Percentiles rank a stretch among this genome's conserved stretches.
phyloP scores from a whole-genome alignment of 2,329 filamentous ascomycete species.

The Rhinocladiella similis region DNA sequence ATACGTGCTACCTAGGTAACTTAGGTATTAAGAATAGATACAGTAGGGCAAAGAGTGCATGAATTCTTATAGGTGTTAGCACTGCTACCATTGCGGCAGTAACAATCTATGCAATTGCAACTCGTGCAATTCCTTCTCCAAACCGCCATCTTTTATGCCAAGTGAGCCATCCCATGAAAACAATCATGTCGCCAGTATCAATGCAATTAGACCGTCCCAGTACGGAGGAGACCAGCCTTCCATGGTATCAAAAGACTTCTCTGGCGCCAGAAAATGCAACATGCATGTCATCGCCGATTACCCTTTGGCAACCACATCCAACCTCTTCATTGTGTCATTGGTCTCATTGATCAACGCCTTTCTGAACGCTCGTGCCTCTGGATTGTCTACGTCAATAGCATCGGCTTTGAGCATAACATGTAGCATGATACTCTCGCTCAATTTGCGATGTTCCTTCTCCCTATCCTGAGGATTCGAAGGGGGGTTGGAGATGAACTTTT shows the following conservation, averaged over 20 bases:
- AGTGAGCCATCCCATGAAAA: background rate
- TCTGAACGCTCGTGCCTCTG: conserved; percentile 55
- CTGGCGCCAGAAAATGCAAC: background rate
- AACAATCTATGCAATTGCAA: too few relatives aligned
- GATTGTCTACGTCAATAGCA: conserved; percentile 68
- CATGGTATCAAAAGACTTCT: background rate
- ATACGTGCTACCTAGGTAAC: too few relatives aligned
- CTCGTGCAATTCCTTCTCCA: too few relatives aligned
- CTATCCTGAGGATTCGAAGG: conserved; percentile 42
- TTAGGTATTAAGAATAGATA: too few relatives aligned
- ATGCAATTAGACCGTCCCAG: background rate
- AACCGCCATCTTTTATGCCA: too few relatives aligned
- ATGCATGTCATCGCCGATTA: conserved; percentile 4
- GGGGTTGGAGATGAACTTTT: conserved; percentile 40
- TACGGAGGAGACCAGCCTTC: too few relatives aligned
- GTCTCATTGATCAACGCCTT: conserved; percentile 45
- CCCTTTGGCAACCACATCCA: conserved; percentile 36
- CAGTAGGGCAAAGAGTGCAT: too few relatives aligned
- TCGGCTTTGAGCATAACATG: conserved; percentile 59
- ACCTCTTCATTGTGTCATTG: conserved; percentile 38
- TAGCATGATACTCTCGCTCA: conserved; percentile 45
- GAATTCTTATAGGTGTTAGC: too few relatives aligned
- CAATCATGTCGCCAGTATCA: background rate
- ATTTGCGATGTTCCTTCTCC: conserved; percentile 44
- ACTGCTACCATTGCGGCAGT: too few relatives aligned